phyloP scores from a whole-genome alignment of 805 yeast species.

The Hanseniaspora lindneri region DNA sequence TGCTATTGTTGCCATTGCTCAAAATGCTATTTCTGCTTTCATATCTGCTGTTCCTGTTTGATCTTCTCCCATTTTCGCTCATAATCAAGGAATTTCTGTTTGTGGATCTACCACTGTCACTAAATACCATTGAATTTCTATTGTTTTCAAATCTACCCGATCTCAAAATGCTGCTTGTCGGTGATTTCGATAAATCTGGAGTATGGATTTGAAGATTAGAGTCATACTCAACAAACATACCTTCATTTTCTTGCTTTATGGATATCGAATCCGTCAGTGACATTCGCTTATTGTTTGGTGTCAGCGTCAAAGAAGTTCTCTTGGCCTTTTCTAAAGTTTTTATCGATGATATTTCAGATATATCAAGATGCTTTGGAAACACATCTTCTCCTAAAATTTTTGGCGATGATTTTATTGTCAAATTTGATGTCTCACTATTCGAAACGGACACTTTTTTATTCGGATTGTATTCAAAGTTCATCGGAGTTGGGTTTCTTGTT shows the following conservation, averaged over 20 bases:
- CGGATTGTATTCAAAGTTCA: background rate
- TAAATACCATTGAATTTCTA: constrained; percentile 12
- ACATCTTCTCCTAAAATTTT: constrained; percentile 43
- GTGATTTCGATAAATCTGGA: constrained; percentile 31
- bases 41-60: constrained; percentile 15
- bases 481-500: background rate
- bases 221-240: constrained; percentile 36
- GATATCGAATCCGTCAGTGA: constrained; percentile 28
- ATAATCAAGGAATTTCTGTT: constrained; percentile 13
- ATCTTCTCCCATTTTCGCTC: constrained; percentile 13
- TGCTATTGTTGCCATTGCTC: constrained; percentile 6
- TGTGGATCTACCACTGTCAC: constrained; percentile 14
- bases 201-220: constrained; percentile 25
- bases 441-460: constrained; percentile 5
- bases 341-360: constrained; percentile 62
- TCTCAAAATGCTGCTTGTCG: constrained; percentile 30
- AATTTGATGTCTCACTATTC: constrained; percentile 5
- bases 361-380: constrained; percentile 58
- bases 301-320: constrained; percentile 35
- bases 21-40: constrained; percentile 5
- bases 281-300: constrained; percentile 14
- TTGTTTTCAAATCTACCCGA: constrained; percentile 25
- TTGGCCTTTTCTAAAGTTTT: constrained; percentile 54
- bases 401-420: constrained; percentile 15
- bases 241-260: constrained; percentile 34